Conservation (phyloP, 495 filamentous ascomycete species). For the Chaetomium fimeti region DNA sequence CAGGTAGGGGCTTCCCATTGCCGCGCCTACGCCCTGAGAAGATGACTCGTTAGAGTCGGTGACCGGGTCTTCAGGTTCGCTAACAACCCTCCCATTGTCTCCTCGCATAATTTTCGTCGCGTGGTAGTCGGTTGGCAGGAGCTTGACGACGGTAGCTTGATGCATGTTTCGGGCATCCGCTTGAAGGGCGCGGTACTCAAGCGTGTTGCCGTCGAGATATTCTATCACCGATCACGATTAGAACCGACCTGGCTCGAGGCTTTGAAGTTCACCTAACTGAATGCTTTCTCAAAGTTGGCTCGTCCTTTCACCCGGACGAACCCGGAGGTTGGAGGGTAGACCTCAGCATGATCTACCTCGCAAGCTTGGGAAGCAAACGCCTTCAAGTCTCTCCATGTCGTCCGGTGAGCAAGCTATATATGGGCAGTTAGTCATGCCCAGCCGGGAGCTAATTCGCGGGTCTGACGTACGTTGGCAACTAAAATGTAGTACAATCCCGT, state of each 20-base stretch:
- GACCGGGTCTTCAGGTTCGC: neutral
- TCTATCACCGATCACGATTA: conserved; percentile 11
- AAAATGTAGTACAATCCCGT: conserved; percentile 31
- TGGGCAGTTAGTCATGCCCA: neutral
- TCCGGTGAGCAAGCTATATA: conserved; percentile 25
- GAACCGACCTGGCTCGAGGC: neutral
- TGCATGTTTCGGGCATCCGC: conserved; percentile 25
- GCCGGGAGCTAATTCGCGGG: neutral
- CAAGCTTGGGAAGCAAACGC: conserved; percentile 21
- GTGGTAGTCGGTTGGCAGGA: conserved; percentile 21
- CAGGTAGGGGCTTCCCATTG: neutral
- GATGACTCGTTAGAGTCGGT: neutral
- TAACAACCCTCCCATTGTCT: neutral
- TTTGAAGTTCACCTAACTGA: conserved; percentile 18
- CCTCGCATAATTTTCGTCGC: neutral
- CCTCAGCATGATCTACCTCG: conserved; percentile 27
- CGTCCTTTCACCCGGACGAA: conserved; percentile 27
- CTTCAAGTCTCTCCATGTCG: conserved; percentile 31
- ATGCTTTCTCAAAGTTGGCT: conserved; percentile 30
- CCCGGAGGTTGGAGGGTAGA: conserved; percentile 27
- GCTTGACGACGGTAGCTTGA: conserved; percentile 17
- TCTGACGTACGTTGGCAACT: conserved; percentile 25
- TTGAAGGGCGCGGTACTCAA: conserved; percentile 25
- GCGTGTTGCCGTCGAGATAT: conserved; percentile 26
- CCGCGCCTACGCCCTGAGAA: neutral